Evolutionary conservation across 345 rosid genomes (phyloP), one percentile per base, ranked within the genome.

Genomic region (Salix purpurea): DNA sequence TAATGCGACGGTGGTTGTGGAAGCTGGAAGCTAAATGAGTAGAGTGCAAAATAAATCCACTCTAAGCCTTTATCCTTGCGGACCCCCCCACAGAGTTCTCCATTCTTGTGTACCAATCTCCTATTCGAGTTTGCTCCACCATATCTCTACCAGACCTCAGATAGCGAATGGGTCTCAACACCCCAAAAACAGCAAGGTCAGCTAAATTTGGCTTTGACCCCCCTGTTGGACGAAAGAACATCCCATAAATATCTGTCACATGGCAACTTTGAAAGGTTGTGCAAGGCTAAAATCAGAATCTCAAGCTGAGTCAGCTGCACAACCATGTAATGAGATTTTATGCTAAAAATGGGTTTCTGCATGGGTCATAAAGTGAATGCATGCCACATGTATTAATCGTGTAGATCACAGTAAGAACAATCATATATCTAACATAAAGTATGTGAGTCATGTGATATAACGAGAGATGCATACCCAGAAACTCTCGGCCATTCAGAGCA

Each of bases 181-280:
- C 98, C 58, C 98, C 99, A 58, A 89, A 95, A 9, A 90, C 99
- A 24, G 98, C 89, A 2, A 95, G 97, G 84, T 95, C 99, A 6
- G 97, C 99, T 82, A 93, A 76, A 87, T 95, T 95, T 32, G 98
- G 99, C 81, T 87, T 83, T 4, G 89, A 76, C 5, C 93, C 97
- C 78, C 98, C 98, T 95, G 91, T 1, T 11, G 6, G 28, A 70
- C 18, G 7, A 50, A 24, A 71, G 65, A 16, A 23, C 34, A 71
- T 10, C 30, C 30, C 52, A 48, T 68, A 5, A 56, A 42, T 44
- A 56, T n/a, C 62, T 24, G 9, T 23, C 6, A 2, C 21, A 52
- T 5, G n/a, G 0, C 39, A 52, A 32, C 28, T 56, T 36, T 67
- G n/a, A 73, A 67, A 21, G 21, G 13, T 72, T 10, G 56, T 11